Percentiles rank a stretch among this genome's conserved stretches.
phyloP scores from a whole-genome alignment of 2,329 filamentous ascomycete genomes.

The Epichloe bromicola region DNA sequence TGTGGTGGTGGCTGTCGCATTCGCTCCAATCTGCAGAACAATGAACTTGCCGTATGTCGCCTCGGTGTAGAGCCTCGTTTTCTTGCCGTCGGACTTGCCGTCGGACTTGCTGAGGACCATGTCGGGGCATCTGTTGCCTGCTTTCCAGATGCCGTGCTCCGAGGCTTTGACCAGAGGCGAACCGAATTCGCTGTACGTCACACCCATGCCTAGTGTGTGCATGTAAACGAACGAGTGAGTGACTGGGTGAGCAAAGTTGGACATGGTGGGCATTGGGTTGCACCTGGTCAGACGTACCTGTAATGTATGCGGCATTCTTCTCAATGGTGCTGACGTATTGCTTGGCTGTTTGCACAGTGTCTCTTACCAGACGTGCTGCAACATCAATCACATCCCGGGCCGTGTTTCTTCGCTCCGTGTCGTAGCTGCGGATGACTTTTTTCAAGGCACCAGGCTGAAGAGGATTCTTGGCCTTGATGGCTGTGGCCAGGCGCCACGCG shows the following conservation, averaged over 20 bases:
- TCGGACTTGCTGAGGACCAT: constrained; percentile 13
- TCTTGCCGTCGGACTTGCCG: constrained; percentile 6
- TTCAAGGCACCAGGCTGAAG: constrained; percentile 8
- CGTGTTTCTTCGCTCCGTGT: constrained; percentile 28
- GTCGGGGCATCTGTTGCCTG: constrained; percentile 26
- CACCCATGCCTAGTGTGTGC: constrained; percentile 22
- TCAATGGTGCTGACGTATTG: constrained; percentile 34
- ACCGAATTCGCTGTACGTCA: constrained; percentile 22
- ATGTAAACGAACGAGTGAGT: not conserved
- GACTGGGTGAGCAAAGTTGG: not conserved
- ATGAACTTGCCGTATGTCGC: constrained; percentile 20
- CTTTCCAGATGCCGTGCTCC: constrained; percentile 22
- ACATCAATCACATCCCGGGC: constrained; percentile 33
- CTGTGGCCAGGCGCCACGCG: constrained; percentile 35
- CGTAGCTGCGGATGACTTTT: constrained; percentile 27
- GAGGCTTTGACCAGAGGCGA: constrained; percentile 23
- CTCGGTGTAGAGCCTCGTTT: constrained; percentile 19
- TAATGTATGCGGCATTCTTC: constrained; percentile 34
- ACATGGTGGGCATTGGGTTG: not conserved
- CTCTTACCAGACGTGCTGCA: constrained; percentile 31
- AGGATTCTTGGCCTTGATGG: constrained; percentile 14
- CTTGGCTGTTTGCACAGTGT: constrained; percentile 29
- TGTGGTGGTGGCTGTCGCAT: not conserved
- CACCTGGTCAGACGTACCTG: constrained; percentile 17
- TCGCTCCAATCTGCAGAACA: constrained; percentile 12